Evolutionary conservation across 2,329 filamentous ascomycete genomes (phyloP).

Genomic region (Aspergillus calidoustus): DNA sequence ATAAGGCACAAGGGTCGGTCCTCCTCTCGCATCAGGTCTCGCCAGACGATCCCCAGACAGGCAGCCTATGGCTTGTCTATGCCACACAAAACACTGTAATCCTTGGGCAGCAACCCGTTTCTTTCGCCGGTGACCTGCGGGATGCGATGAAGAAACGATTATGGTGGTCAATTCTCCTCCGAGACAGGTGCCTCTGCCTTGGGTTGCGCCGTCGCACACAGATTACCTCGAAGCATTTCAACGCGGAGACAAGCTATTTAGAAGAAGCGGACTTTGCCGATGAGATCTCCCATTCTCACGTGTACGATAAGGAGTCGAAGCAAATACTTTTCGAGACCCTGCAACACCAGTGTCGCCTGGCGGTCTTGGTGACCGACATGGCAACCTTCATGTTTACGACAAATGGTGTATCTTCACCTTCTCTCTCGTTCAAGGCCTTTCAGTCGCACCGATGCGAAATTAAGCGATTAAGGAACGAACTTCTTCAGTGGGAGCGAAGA

Average conservation of each 20-base stretch:
- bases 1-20: constrained; percentile 13
- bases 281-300: constrained; percentile 11
- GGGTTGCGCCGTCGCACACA: constrained; percentile 14
- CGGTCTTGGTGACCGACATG: constrained; percentile 15
- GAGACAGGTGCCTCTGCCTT: constrained; percentile 13
- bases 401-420: constrained; percentile 10
- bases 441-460: constrained; percentile 9
- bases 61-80: constrained; percentile 11
- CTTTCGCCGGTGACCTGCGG: background rate
- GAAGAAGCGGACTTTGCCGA: constrained; percentile 14
- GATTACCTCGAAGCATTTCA: constrained; percentile 13
- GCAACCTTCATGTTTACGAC: constrained; percentile 12
- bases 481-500: constrained; percentile 10
- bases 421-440: constrained; percentile 8
- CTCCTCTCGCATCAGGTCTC: constrained; percentile 13
- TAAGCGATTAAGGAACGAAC: constrained; percentile 3
- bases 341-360: constrained; percentile 14
- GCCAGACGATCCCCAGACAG: constrained; percentile 12
- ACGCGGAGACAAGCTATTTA: constrained; percentile 13
- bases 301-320: constrained; percentile 6
- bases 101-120: constrained; percentile 10
- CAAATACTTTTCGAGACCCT: constrained; percentile 7
- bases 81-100: constrained; percentile 13
- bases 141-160: constrained; percentile 10
- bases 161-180: constrained; percentile 14